Percentiles rank a stretch among this genome's conserved stretches.
Evolutionary conservation across 2,329 filamentous ascomycete genomes (phyloP).

Genomic region (Colletotrichum acutatum): DNA sequence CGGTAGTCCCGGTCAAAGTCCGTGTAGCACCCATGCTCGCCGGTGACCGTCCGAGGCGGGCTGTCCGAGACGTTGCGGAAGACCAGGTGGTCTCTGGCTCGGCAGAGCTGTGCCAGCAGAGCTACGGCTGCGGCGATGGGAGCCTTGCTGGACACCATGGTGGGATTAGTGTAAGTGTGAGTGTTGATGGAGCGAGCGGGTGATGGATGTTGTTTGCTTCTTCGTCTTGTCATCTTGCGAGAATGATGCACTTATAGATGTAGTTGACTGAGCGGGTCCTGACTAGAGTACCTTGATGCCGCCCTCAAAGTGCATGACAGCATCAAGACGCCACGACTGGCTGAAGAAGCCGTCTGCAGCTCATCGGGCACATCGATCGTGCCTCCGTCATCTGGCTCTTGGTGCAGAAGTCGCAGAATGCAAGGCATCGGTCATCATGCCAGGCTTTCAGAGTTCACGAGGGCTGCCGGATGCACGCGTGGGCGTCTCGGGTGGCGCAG

Average conservation of each 20-base stretch:
- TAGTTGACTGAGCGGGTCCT: background rate
- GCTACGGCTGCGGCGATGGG: background rate
- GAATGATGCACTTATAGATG: background rate
- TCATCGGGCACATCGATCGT: background rate
- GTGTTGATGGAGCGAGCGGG: background rate
- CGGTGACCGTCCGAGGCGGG: constrained; percentile 1
- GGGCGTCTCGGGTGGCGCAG: background rate
- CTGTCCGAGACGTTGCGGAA: background rate
- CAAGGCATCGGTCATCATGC: background rate
- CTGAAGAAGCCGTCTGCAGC: background rate
- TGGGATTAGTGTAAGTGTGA: background rate
- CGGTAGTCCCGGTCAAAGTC: constrained; percentile 1
- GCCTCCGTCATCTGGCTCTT: background rate
- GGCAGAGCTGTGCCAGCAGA: background rate
- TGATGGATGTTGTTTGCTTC: background rate
- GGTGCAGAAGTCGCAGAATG: background rate
- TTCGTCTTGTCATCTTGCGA: background rate
- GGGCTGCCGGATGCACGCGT: background rate
- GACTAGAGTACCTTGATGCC: background rate
- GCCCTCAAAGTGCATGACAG: background rate
- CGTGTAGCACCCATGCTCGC: constrained; percentile 30
- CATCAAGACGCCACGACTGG: constrained; percentile 1
- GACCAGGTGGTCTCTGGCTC: background rate
- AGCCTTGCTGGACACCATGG: background rate
- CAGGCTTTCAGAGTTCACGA: background rate